These are phyloP conservation scores for Cyathus striatus DNA, from an alignment of 768 basidiomycete species.

Conservation along the genomic window DNA sequence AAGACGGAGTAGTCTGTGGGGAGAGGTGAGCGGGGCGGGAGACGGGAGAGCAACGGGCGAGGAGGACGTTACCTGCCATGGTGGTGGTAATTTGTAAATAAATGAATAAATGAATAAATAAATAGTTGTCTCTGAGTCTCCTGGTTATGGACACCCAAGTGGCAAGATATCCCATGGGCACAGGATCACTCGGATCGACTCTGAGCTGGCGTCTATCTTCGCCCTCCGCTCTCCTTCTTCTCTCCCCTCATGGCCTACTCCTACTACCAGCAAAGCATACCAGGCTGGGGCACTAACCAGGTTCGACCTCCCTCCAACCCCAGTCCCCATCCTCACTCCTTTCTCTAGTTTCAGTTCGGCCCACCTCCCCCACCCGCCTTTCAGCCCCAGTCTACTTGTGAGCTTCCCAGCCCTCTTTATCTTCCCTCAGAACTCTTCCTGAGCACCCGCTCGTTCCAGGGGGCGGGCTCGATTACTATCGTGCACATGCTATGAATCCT, in stretches of 20 bases:
- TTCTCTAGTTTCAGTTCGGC: slow-evolving; percentile 33
- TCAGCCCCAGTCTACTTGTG: slow-evolving; percentile 52
- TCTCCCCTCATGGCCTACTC: slow-evolving; percentile 34
- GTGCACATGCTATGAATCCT: slow-evolving; percentile 51
- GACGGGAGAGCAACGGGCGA: too few relatives aligned
- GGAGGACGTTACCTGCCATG: too few relatives aligned
- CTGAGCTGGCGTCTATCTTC: too few relatives aligned
- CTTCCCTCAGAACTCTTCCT: too few relatives aligned
- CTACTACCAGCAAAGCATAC: slow-evolving; percentile 36
- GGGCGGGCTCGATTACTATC: slow-evolving; percentile 59
- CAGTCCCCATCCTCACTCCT: slow-evolving; percentile 1
- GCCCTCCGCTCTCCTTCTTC: slow-evolving; percentile 2
- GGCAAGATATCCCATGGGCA: too few relatives aligned
- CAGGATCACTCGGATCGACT: too few relatives aligned
- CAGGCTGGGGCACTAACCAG: slow-evolving; percentile 48
- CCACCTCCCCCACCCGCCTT: slow-evolving; percentile 34
- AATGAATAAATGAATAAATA: too few relatives aligned
- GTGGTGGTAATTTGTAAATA: too few relatives aligned
- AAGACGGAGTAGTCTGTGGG: slow-evolving; percentile 79
- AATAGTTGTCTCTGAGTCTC: too few relatives aligned
- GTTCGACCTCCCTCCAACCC: slow-evolving; percentile 10
- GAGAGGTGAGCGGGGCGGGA: not conserved
- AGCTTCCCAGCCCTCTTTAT: too few relatives aligned
- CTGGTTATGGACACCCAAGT: too few relatives aligned
- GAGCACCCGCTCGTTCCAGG: too few relatives aligned